phyloP scores from a whole-genome alignment of 805 yeast species.

The Sugiyamaella smithiae region DNA sequence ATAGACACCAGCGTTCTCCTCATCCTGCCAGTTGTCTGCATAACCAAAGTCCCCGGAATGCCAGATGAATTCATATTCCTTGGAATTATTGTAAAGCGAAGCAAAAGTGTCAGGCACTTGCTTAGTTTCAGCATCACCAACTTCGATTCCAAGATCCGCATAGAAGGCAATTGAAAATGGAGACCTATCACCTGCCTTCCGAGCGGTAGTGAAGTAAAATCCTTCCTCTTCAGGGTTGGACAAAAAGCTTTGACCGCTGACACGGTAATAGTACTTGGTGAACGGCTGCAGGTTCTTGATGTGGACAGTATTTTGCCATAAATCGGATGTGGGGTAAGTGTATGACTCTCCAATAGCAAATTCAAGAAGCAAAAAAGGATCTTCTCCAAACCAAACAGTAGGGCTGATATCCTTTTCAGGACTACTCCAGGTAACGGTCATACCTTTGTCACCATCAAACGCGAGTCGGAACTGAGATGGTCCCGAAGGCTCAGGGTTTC shows the following conservation, averaged over 20 bases:
- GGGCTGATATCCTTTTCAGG: conserved; percentile 22
- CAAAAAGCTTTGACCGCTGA: conserved; percentile 14
- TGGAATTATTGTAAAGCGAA: conserved; percentile 17
- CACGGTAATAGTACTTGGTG: conserved; percentile 30
- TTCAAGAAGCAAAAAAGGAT: conserved; percentile 13
- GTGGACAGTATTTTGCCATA: conserved; percentile 26
- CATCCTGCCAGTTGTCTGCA: conserved; percentile 33
- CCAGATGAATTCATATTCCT: conserved; percentile 25
- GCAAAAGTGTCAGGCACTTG: conserved; percentile 18
- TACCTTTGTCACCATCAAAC: conserved; percentile 15
- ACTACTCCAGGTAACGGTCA: conserved; percentile 31
- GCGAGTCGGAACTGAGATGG: conserved; percentile 17
- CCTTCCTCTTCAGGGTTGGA: conserved; percentile 9
- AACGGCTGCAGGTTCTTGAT: conserved; percentile 25
- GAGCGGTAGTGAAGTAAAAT: conserved; percentile 22
- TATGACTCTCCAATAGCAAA: conserved; percentile 15
- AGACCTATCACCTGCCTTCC: conserved; percentile 13
- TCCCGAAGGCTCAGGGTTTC: not conserved
- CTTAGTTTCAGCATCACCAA: conserved; percentile 5
- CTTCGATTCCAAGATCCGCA: conserved; percentile 18
- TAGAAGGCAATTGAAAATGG: conserved; percentile 16
- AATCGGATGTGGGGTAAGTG: conserved; percentile 24
- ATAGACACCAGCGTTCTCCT: conserved; percentile 11
- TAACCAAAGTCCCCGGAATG: conserved; percentile 35
- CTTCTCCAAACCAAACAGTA: conserved; percentile 26